These are phyloP conservation scores for Linnemannia schmuckeri DNA, from an alignment of 192 early-diverging fungal genomes.

Conservation along the genomic window DNA sequence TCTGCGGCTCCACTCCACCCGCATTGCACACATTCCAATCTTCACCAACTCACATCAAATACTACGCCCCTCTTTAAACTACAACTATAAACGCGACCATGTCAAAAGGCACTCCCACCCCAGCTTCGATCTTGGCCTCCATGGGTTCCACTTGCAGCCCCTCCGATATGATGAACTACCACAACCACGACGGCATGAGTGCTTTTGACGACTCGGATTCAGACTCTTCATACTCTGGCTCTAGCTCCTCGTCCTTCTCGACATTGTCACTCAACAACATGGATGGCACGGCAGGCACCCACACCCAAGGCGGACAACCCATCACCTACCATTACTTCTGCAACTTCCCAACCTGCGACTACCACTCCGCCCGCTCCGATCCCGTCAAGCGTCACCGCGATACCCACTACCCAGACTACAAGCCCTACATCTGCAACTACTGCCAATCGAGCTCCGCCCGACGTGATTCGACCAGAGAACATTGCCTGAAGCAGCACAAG, in stretches of 20 bases:
- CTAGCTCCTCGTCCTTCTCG: conserved; percentile 44
- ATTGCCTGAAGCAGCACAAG: conserved; percentile 54
- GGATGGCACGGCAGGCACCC: not conserved
- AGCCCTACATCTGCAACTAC: conserved; percentile 55
- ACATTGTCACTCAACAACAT: not conserved
- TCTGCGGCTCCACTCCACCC: not conserved
- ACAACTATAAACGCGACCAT: conserved; percentile 10
- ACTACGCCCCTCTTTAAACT: not conserved
- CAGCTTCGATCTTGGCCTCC: conserved; percentile 52
- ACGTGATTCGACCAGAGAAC: conserved; percentile 48
- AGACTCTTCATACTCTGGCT: conserved; percentile 45
- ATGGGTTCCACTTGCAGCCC: conserved; percentile 19
- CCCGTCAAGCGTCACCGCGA: conserved; percentile 54
- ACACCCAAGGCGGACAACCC: conserved; percentile 22
- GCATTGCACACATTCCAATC: not conserved
- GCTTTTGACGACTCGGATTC: conserved; percentile 48
- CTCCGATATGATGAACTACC: conserved; percentile 38
- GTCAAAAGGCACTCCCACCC: conserved; percentile 49
- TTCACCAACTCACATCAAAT: not conserved
- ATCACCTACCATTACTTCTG: conserved; percentile 53
- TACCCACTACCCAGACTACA: conserved; percentile 54
- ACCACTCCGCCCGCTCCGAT: conserved; percentile 50
- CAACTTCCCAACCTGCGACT: conserved; percentile 53
- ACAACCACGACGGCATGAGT: conserved; percentile 34
- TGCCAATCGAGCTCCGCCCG: conserved; percentile 48